Evolutionary conservation across 495 filamentous ascomycete species (phyloP), one percentile per base, ranked within the genome.

Genomic region (Penicillium soppii): DNA sequence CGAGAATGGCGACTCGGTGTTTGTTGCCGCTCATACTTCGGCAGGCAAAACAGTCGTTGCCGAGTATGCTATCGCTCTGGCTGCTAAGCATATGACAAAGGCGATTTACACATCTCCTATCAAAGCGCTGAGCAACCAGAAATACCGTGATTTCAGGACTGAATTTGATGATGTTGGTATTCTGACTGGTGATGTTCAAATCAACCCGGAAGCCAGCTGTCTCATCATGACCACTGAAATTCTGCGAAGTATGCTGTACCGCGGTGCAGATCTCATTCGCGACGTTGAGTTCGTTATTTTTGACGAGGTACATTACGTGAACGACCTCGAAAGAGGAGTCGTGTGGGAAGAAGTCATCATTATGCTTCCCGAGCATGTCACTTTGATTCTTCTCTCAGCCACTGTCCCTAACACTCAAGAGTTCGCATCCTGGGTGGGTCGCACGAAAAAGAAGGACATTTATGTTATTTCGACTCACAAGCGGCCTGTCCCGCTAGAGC

Each of bases 291-390:
- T 95, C 67, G 95, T 98, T 55, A 96, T 98, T 47, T 98, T 98
- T 58, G 94, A 98, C 61, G 94, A 98, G 66, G 94, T 98, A 4
- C 94, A 98, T 69, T 98, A 98, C 67, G 94, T 98, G 39, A 98
- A 98, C 59, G 94, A 98, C 61, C 78, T 84, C n/a, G 94, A 98
- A 74, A 82, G 94, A 65, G 94, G 94, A 54, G 94, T 98, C 0
- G 94, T 98, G 7, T 98, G 94, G 94, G 94, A 98, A 70, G 94
- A 98, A 67, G 94, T 98, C 53, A 98, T 98, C 62, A 98, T 98
- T 62, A 97, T 98, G 95, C 82, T 97, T 40, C 94, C 94, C 4
- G 91, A 92, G 60, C 94, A 97, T 72, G 90, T 97, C 38, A 94
- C 95, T 2, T 74, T 98, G 30, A 97, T 98, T 53, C 76, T 97